These are phyloP conservation scores for Botrytis aclada DNA, from an alignment of 2,329 filamentous ascomycete species.

Conservation along the genomic window DNA sequence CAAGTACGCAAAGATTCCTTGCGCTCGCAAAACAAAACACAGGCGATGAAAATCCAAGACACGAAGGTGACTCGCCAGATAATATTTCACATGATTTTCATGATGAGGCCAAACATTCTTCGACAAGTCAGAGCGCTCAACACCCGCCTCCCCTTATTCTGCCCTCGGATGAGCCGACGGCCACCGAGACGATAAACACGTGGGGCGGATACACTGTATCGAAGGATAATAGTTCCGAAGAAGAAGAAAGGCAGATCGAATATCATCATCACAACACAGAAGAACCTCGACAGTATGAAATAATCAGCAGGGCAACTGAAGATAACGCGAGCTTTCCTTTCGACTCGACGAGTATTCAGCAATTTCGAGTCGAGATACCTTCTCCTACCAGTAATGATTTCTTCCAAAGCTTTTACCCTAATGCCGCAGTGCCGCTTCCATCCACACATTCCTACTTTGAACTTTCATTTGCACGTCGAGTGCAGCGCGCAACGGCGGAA, in stretches of 20 bases:
- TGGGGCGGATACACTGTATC: slow-evolving; percentile 33
- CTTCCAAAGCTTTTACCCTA: slow-evolving; percentile 30
- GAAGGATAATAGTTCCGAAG: slow-evolving; percentile 24
- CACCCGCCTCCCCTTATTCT: slow-evolving; percentile 17
- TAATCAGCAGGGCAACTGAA: slow-evolving; percentile 50
- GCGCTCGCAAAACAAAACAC: slow-evolving; percentile 49
- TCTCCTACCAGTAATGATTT: slow-evolving; percentile 34
- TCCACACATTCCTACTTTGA: slow-evolving; percentile 61
- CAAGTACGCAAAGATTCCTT: slow-evolving; percentile 57
- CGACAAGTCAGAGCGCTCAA: not conserved
- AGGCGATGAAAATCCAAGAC: slow-evolving; percentile 40
- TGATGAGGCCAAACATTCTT: not conserved
- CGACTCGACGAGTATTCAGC: slow-evolving; percentile 36
- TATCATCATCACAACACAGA: slow-evolving; percentile 21
- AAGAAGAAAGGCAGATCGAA: slow-evolving; percentile 25
- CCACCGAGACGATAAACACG: slow-evolving; percentile 1
- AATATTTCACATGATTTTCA: slow-evolving; percentile 21
- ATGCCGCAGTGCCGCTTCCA: slow-evolving; percentile 44
- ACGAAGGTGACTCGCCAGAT: slow-evolving; percentile 27
- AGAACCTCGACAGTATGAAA: slow-evolving; percentile 41
- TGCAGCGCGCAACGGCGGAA: slow-evolving; percentile 66
- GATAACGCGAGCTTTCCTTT: slow-evolving; percentile 55
- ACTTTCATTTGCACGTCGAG: slow-evolving; percentile 63
- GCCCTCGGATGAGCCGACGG: not conserved
- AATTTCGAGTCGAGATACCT: slow-evolving; percentile 31